phyloP scores from a whole-genome alignment of 2,329 filamentous ascomycete genomes.

The Zymoseptoria ardabiliae region DNA sequence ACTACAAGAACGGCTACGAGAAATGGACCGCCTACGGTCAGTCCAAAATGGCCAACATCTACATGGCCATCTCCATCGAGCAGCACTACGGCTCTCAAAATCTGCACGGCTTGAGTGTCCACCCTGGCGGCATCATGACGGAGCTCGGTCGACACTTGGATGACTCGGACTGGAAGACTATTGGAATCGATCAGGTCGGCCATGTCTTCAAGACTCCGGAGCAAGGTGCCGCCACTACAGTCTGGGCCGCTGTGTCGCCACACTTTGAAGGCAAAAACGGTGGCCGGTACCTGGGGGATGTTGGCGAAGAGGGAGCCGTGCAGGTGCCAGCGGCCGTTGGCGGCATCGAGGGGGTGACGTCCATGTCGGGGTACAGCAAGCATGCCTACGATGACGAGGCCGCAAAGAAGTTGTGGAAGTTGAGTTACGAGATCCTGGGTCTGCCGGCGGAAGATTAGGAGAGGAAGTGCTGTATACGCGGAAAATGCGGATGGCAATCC shows the following conservation, averaged over 20 bases:
- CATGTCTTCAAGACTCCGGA: slow-evolving; percentile 26
- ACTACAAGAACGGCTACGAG: slow-evolving; percentile 31
- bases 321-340: background rate
- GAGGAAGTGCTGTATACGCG: background rate
- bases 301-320: background rate
- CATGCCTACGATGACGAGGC: slow-evolving; percentile 34
- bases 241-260: slow-evolving; percentile 38
- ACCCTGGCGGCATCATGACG: slow-evolving; percentile 40
- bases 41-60: slow-evolving; percentile 46
- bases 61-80: slow-evolving; percentile 46
- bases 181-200: slow-evolving; percentile 14
- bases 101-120: slow-evolving; percentile 39
- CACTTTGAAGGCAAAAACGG: slow-evolving; percentile 41
- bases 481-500: background rate
- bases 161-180: slow-evolving; percentile 8
- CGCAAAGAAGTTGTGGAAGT: slow-evolving; percentile 37
- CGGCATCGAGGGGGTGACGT: slow-evolving; percentile 1
- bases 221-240: slow-evolving; percentile 45
- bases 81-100: slow-evolving; percentile 40
- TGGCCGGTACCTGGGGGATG: slow-evolving; percentile 40
- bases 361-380: slow-evolving; percentile 28
- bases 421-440: slow-evolving; percentile 6
- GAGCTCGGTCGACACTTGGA: slow-evolving; percentile 16
- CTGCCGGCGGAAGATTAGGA: background rate
- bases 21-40: slow-evolving; percentile 40